These are phyloP conservation scores for Paxillus ammoniavirescens DNA, from an alignment of 768 basidiomycete species.

Conservation along the genomic window DNA sequence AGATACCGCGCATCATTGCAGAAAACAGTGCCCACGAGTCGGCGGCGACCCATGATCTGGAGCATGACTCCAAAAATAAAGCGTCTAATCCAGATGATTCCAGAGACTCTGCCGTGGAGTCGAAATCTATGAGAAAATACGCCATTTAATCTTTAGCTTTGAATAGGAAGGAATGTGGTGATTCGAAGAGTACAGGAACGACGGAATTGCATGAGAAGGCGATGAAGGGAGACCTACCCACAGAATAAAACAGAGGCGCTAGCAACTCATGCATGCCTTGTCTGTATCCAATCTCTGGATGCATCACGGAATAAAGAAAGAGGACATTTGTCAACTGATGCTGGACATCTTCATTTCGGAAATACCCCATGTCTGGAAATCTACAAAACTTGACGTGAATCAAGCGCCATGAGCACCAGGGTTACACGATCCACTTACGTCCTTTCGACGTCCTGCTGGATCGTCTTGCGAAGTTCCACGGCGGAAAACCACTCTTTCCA, in stretches of 20 bases:
- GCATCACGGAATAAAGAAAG: conserved; percentile 76
- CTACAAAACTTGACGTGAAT: conserved; percentile 37
- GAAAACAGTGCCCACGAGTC: conserved; percentile 87
- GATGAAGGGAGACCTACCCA: conserved; percentile 23
- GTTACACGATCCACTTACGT: conserved; percentile 58
- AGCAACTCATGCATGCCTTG: conserved; percentile 99
- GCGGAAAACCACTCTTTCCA: conserved; percentile 95
- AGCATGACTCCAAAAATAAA: conserved; percentile 59
- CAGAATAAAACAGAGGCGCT: conserved; percentile 79
- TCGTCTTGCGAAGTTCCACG: conserved; percentile 84
- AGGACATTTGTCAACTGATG: conserved; percentile 81
- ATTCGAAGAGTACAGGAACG: conserved; percentile 8
- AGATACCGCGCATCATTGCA: conserved; percentile 73
- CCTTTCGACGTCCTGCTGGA: conserved; percentile 91
- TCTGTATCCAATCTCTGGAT: conserved; percentile 86
- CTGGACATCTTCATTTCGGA: conserved; percentile 74
- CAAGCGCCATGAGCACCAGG: conserved; percentile 1
- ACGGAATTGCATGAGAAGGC: conserved; percentile 1
- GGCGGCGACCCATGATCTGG: conserved; percentile 69
- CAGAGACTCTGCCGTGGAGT: conserved; percentile 53
- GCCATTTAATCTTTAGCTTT: conserved; percentile 27
- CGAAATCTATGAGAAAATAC: conserved; percentile 57
- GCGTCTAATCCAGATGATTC: conserved; percentile 31
- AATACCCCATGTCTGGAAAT: conserved; percentile 96
- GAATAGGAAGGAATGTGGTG: conserved; percentile 14